Evolutionary conservation across 495 filamentous ascomycete genomes (phyloP), one percentile per base, ranked within the genome.

Genomic region (Zalerion maritima): DNA sequence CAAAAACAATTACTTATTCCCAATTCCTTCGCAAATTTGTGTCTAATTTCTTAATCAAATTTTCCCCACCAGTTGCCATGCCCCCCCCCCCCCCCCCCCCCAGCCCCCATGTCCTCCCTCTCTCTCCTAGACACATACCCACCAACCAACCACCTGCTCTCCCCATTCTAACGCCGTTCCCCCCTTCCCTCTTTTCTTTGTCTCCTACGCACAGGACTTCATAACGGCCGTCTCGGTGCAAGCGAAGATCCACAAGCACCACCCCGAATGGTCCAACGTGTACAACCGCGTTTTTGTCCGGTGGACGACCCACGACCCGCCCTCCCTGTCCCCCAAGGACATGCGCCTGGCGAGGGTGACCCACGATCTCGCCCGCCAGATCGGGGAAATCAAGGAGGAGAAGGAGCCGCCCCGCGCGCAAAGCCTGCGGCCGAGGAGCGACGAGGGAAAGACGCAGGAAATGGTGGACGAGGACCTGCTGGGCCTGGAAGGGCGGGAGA

Each of bases 301-400:
- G 22, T 84, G 77, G 80, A 84, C 78, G 7, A 84, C 80, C 11
- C 78, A 86, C 51, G 58, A 58, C 24, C 77, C 75, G 6, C 57
- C 61, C 13, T 78, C 80, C n/a, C 58, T 86, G n/a, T 75, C 74
- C 0, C 35, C 53, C 14, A 75, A 75, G 37, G 80, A 86, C 42
- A 47, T 76, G 21, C 46, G 60, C 10, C 62, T 84, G 52, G 80
- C 80, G 1, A 49, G 47, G 22, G 62, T 69, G 34, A 84, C 80
- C 49, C 78, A 84, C 45, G 43, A 62, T 31, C 58, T 71, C 16
- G 71, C 69, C 10, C 28, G 17, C 10, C 52, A 57, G 30, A 58
- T 64, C 36, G 65, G 66, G 20, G 73, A 75, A 42, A 38, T 58
- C 18, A 35, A 37, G 9, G 43, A 41, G 20, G 54, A 45, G 14